Base-by-base conservation (phyloP, 352 stramenopile genomes). In the Phytophthora pisi region DNA sequence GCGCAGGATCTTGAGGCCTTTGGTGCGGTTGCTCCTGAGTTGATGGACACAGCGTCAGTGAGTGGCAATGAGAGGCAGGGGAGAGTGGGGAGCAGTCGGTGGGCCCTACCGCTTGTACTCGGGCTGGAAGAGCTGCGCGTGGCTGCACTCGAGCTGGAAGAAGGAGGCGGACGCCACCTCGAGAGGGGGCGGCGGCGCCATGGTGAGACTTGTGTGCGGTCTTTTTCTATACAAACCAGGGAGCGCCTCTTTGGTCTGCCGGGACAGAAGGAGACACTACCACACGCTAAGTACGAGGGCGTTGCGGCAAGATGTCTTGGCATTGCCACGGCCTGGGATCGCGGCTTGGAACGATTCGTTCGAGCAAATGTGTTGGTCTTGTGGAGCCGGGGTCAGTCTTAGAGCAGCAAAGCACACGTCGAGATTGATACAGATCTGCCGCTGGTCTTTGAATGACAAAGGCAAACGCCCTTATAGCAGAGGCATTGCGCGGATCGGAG, bases 1-100 rank as follows among this genome's bases (percentile, higher is more conserved):
- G 18, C 82, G 77, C 10, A 90, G 68, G 54, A 92, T 90, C 66
- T 92, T 90, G 42, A 90, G 73, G 0, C 84, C 81, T 43, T 90
- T 92, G 46, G 84, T 92, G 64, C 82, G 78, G 28, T 91, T 91
- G 70, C 80, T 88, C 63, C 79, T 88, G 34, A 40, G 0, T 40
- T 40, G 34, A 40, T 1, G 51, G 8, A 6, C 13, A 40, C 53
- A 38, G 9, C n/a, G 26, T 53, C 28, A 13, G 28, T 18, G 16
- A 9, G 9, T 34, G 30, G 30, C 7, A 34, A 40, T 40, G 34
- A 11, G 4, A 16, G 34, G 4, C 3, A 16, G 10, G 31, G 10
- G 10, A 40, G 34, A 11, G 3, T 9, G 34, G 34, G 20, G 11
- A n/a, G 9, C 4, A 11, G 1, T 55, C 18, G 28, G 23, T 46